Base-by-base conservation (phyloP, 768 basidiomycete genomes). In the Mycena vitilis region DNA sequence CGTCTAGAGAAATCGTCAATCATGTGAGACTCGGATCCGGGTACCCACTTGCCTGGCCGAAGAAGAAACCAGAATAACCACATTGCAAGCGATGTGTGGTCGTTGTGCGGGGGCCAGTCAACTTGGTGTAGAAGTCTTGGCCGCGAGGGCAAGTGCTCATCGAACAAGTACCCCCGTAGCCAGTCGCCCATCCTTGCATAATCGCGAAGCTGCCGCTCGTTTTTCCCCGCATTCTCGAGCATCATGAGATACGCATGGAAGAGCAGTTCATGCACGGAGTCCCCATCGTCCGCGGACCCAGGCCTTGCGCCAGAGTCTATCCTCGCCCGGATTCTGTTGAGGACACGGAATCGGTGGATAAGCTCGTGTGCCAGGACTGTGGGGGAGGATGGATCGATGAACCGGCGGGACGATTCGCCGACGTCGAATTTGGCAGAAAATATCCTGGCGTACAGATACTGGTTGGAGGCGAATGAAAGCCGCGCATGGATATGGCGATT, bases 61-160 rank as follows among this genome's bases (percentile, higher is more conserved):
- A 93, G 75, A 44, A 94, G 78, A 71, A 92, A 87, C 92, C 92
- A 95, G 73, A 92, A 87, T 20, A 94, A 74, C 93, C 92, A 95
- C 87, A 93, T 90, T 4, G 88, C 91, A 53, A 93, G 75, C 4
- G 89, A 81, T 52, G 84, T 86, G 22, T 82, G 79, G 68, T 82
- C 81, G 62, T 85, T 81, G 56, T 88, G 85, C 44, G 79, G 74
- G 0, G 89, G 90, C 92, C 93, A 94, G 5, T 86, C 85, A 11
- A 71, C 76, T n/a, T 73, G 75, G 25, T 89, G 80, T 47, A 75
- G 76, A 44, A 76, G 73, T 25, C 78, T 78, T 0, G 87, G 86
- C 44, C 77, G 77, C 30, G 91, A 91, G 34, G 88, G 84, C 3
- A 91, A 91, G 18, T 79, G 69, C 12, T 83, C 79, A 65, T 87